phyloP scores from a whole-genome alignment of 305 asterid genomes.

The Salvia sclarea region DNA sequence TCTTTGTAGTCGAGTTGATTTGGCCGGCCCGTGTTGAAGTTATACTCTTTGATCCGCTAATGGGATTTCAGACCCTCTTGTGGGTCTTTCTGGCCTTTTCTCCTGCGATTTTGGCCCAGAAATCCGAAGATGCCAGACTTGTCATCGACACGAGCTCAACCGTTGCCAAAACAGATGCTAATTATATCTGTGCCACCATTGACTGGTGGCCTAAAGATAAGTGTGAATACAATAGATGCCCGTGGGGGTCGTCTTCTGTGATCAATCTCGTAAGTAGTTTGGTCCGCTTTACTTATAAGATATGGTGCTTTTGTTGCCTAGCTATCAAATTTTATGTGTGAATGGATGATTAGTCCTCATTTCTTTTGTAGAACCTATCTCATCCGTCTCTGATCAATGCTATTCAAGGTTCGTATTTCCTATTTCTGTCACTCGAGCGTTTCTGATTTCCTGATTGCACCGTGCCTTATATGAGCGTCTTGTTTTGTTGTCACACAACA shows the following conservation, averaged over 20 bases:
- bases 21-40: slow-evolving; percentile 35
- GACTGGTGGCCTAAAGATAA: slow-evolving; percentile 98
- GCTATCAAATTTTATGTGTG: background rate
- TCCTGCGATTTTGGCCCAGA: slow-evolving; percentile 52
- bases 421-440: background rate
- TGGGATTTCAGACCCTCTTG: slow-evolving; percentile 49
- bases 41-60: slow-evolving; percentile 36
- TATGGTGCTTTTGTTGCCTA: background rate
- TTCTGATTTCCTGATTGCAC: background rate
- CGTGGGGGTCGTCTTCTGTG: slow-evolving; percentile 83
- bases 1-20: slow-evolving; percentile 28
- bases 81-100: slow-evolving; percentile 48
- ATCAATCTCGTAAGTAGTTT: slow-evolving; percentile 62
- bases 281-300: background rate
- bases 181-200: slow-evolving; percentile 83
- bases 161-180: slow-evolving; percentile 66
- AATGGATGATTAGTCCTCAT: slow-evolving; percentile 15
- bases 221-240: slow-evolving; percentile 81
- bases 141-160: slow-evolving; percentile 48
- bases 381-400: slow-evolving; percentile 75
- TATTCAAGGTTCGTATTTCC: slow-evolving; percentile 62
- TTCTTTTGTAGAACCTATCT: slow-evolving; percentile 61
- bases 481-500: slow-evolving; percentile 30
- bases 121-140: slow-evolving; percentile 48
- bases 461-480: slow-evolving; percentile 14